Evolutionary conservation across 208 protist genomes (phyloP).

Genomic region (Acanthamoeba triangularis): DNA sequence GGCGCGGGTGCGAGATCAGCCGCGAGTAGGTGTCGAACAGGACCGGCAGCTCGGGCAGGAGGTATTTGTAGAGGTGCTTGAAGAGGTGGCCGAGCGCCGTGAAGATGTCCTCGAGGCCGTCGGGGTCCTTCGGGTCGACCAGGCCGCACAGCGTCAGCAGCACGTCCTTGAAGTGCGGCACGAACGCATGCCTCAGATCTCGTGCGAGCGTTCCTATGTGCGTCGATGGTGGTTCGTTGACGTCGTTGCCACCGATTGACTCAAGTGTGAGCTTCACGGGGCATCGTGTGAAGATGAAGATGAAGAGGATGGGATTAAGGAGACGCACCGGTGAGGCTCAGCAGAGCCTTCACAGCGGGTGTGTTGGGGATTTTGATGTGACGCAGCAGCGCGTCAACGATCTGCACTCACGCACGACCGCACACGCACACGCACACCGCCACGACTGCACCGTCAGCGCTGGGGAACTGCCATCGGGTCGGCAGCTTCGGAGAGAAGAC

Average conservation of each 20-base stretch:
- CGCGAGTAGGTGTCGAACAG: constrained; percentile 66
- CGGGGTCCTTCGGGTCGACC: constrained; percentile 67
- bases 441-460: not conserved
- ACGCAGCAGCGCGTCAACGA: constrained; percentile 20
- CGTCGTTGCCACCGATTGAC: too few species aligned
- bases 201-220: constrained; percentile 54
- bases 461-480: not conserved
- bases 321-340: constrained; percentile 3
- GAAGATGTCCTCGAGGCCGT: constrained; percentile 73
- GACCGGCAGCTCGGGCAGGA: constrained; percentile 63
- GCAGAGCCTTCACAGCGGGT: constrained; percentile 18
- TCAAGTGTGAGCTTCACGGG: not conserved
- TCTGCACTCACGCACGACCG: not conserved
- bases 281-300: not conserved
- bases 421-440: not conserved
- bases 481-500: not conserved
- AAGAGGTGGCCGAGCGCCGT: constrained; percentile 70
- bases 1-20: constrained; percentile 43
- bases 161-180: constrained; percentile 70
- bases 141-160: constrained; percentile 47
- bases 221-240: not conserved
- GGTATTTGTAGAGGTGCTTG: constrained; percentile 77
- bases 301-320: not conserved
- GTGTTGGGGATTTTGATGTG: constrained; percentile 44
- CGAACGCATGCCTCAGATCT: constrained; percentile 62